Conservation (phyloP, 2,329 filamentous ascomycete species). For the Cladosporium sp. region DNA sequence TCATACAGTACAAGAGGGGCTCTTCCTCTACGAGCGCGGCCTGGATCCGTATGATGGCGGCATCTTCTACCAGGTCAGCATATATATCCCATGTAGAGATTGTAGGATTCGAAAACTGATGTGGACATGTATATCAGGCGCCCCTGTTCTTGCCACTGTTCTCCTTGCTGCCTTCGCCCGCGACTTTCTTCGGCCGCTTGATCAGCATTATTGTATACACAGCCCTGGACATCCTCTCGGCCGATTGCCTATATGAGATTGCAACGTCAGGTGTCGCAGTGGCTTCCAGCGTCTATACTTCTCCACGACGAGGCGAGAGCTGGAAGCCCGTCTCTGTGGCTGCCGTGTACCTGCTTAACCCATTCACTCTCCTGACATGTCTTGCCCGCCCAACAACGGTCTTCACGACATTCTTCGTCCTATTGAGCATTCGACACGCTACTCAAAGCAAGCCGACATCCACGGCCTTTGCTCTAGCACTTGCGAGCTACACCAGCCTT, state of each 20-base stretch:
- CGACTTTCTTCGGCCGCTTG: constrained; percentile 41
- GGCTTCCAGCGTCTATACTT: constrained; percentile 73
- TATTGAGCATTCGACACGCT: constrained; percentile 80
- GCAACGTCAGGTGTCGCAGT: constrained; percentile 78
- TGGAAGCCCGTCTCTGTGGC: constrained; percentile 76
- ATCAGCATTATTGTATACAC: constrained; percentile 81
- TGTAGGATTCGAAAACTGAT: not conserved
- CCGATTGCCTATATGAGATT: constrained; percentile 74
- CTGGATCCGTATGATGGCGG: constrained; percentile 97
- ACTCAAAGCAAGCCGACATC: constrained; percentile 69
- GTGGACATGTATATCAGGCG: constrained; percentile 53
- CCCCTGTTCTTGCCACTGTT: constrained; percentile 90
- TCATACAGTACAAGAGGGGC: constrained; percentile 80
- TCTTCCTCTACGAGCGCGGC: constrained; percentile 95
- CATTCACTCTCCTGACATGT: constrained; percentile 88
- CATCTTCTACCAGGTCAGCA: constrained; percentile 65
- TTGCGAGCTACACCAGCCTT: constrained; percentile 88
- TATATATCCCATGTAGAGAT: constrained; percentile 3
- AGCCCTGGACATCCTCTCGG: constrained; percentile 76
- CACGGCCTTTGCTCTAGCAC: constrained; percentile 79
- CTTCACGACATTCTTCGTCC: constrained; percentile 84
- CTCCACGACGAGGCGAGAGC: constrained; percentile 69
- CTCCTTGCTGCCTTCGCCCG: constrained; percentile 77
- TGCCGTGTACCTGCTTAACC: constrained; percentile 88
- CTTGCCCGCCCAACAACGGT: constrained; percentile 84